A percentile compares a stretch with the other conserved stretches of the same genome.
Conservation (phyloP, 2,329 filamentous ascomycete species). For the Stagonosporopsis chrysanthemi region DNA sequence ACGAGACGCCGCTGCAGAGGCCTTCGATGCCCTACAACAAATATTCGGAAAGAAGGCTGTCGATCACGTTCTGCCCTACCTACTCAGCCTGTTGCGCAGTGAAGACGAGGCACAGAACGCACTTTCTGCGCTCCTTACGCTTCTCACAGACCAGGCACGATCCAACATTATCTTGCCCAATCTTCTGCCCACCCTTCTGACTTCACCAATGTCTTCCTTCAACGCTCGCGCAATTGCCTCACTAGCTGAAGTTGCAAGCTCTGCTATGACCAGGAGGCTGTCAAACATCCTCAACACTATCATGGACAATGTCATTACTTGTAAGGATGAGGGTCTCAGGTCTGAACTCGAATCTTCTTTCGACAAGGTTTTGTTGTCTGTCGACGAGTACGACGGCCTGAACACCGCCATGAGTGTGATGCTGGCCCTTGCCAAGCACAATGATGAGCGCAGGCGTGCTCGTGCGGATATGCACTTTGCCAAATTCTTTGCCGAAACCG, state of each 20-base stretch:
- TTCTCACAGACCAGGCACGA: conserved; percentile 90
- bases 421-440: conserved; percentile 85
- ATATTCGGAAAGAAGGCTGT: conserved; percentile 93
- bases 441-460: conserved; percentile 85
- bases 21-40: conserved; percentile 93
- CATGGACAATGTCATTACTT: conserved; percentile 87
- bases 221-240: conserved; percentile 95
- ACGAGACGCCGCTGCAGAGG: conserved; percentile 93
- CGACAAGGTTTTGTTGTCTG: conserved; percentile 86
- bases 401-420: conserved; percentile 97
- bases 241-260: conserved; percentile 86
- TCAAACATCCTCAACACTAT: conserved; percentile 91
- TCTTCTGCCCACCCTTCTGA: conserved; percentile 90
- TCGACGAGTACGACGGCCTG: conserved; percentile 94
- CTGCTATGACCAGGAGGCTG: conserved; percentile 88
- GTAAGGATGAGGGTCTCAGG: conserved; percentile 76
- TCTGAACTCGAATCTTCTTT: conserved; percentile 81
- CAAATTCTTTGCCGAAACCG: conserved; percentile 81
- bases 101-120: conserved; percentile 91
- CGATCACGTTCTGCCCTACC: conserved; percentile 91
- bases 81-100: conserved; percentile 86
- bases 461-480: conserved; percentile 80
- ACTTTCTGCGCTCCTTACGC: conserved; percentile 86
- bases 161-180: conserved; percentile 97
- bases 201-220: conserved; percentile 89